Evolutionary conservation across 2,329 filamentous ascomycete genomes (phyloP).

Genomic region (Helminthosporium solani): DNA sequence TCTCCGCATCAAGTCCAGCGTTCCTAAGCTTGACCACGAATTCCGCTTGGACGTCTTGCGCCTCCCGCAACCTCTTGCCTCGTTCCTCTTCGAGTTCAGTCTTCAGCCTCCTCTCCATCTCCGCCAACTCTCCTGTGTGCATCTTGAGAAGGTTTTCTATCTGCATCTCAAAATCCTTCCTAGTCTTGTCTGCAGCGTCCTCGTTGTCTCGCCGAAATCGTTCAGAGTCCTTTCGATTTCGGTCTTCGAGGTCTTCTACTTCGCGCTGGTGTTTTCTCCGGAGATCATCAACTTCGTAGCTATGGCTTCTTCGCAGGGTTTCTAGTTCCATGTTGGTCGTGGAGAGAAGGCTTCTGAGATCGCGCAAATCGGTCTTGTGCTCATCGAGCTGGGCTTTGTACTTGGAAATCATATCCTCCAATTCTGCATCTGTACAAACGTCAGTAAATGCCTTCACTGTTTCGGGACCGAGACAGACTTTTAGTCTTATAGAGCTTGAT

Average conservation of each 20-base stretch:
- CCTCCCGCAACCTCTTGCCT: conserved; percentile 57
- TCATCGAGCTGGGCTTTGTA: conserved; percentile 52
- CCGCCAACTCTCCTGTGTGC: conserved; percentile 68
- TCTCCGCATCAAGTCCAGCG: conserved; percentile 52
- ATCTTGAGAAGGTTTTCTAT: conserved; percentile 59
- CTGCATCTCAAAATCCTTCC: conserved; percentile 53
- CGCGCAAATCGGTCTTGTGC: conserved; percentile 69
- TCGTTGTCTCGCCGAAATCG: conserved; percentile 55
- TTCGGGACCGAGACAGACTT: conserved; percentile 55
- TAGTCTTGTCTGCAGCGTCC: conserved; percentile 46
- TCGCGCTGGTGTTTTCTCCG: conserved; percentile 57
- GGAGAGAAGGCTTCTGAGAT: conserved; percentile 55
- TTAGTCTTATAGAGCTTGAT: conserved; percentile 72
- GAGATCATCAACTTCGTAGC: conserved; percentile 54
- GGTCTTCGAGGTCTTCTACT: conserved; percentile 56
- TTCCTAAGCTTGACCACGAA: conserved; percentile 50
- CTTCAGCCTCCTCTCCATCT: conserved; percentile 63
- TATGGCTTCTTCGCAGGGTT: conserved; percentile 53
- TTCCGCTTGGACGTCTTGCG: conserved; percentile 60
- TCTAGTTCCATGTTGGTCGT: conserved; percentile 53
- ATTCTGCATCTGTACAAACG: conserved; percentile 52
- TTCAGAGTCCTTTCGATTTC: conserved; percentile 59
- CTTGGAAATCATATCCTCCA: conserved; percentile 54
- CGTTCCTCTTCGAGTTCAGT: conserved; percentile 68
- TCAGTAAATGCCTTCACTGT: neutral